Percentiles rank a stretch among this genome's conserved stretches.
Conservation (phyloP, 495 filamentous ascomycete species). For the Penicillium arizonense region DNA sequence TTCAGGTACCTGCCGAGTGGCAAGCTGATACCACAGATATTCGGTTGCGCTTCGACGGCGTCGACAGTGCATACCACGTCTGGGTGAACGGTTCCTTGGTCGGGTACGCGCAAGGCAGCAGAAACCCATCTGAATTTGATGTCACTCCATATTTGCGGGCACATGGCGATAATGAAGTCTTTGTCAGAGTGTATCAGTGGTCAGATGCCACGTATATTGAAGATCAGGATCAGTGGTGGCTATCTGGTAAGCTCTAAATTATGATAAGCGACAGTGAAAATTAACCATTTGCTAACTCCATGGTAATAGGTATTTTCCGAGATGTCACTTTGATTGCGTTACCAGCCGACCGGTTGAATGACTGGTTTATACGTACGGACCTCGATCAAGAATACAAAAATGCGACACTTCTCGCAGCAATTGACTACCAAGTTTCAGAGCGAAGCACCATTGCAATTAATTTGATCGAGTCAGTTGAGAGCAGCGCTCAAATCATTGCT, state of each 20-base stretch:
- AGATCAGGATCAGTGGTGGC: constrained; percentile 61
- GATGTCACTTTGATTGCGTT: constrained; percentile 62
- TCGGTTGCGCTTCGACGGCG: constrained; percentile 64
- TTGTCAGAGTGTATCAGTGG: constrained; percentile 61
- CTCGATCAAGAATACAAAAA: constrained; percentile 55
- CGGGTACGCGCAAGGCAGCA: constrained; percentile 65
- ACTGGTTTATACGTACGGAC: constrained; percentile 53
- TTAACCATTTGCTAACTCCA: neutral
- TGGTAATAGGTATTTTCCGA: constrained; percentile 57
- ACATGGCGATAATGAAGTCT: constrained; percentile 46
- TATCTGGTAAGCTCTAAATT: constrained; percentile 38
- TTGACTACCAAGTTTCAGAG: neutral
- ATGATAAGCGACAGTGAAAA: neutral
- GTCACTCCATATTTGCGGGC: constrained; percentile 44
- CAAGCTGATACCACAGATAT: constrained; percentile 28
- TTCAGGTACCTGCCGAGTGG: constrained; percentile 44
- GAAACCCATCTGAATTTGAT: constrained; percentile 64
- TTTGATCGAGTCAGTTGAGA: neutral
- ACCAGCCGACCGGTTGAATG: constrained; percentile 53
- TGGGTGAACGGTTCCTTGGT: constrained; percentile 59
- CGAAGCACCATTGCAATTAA: neutral
- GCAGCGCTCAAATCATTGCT: neutral
- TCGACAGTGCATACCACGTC: constrained; percentile 65
- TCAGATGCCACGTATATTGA: constrained; percentile 65
- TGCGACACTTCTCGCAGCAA: constrained; percentile 25